Evolutionary conservation across 805 yeast species (phyloP), one percentile per base, ranked within the genome.

Genomic region (Pichia thaimueangensis): DNA sequence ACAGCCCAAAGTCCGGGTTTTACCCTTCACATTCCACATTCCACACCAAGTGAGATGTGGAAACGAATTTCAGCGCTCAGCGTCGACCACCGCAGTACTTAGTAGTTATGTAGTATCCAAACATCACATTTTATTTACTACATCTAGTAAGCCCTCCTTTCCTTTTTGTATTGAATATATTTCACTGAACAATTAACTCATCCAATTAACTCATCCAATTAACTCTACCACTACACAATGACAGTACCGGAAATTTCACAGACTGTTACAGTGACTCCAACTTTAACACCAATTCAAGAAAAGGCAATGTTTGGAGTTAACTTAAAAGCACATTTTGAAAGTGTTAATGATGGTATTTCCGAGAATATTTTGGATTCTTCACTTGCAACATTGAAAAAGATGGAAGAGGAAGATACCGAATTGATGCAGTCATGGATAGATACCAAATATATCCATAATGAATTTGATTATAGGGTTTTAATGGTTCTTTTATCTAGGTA

Each of bases 261-360:
- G 19, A 29, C 27, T 23, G 34, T 20, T 73, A 96, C 39, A 5
- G 20, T 39, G 4, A 44, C 45, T 15, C 36, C 33, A 15, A 30
- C 32, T 1, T 19, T 47, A 5, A 42, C 50, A 2, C 50, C 50
- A 3, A 32, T 35, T 2, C 50, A 47, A 21, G 48, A 47, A 30
- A 47, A 45, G 32, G 38, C 42, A 6, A 38, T 45, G 4, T 40
- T 47, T 15, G 48, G 47, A n/a, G 44, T 44, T 3, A 37, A 42
- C 25, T 17, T 37, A 1, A 17, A 35, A 11, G 9, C 8, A 7
- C 25, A 35, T 24, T 28, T 34, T 19, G 29, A 29, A 7, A 12
- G 11, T 11, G 20, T 9, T n/a, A 16, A 31, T 3, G 20, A 15
- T 12, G 30, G 16, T 4, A 23, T 16, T 2, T 27, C 24, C 10